Percentiles rank a stretch among this genome's conserved stretches.
Evolutionary conservation across 169 alveolate species (phyloP).

Genomic region (Plasmodium gonderi): DNA sequence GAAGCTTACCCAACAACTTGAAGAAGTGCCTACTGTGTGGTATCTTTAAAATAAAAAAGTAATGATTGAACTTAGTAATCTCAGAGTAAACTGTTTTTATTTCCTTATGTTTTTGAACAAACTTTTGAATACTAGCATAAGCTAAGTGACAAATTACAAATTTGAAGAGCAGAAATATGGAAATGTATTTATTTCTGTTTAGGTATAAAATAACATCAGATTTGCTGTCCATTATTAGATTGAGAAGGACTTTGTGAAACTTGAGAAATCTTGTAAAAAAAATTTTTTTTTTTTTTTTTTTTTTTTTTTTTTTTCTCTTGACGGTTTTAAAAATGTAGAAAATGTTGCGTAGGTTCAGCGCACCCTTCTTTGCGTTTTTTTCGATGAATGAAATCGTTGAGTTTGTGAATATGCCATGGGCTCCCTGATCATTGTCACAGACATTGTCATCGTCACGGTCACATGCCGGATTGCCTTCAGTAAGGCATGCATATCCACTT

Average conservation of each 20-base stretch:
- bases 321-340: conserved; percentile 30
- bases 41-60: conserved; percentile 16
- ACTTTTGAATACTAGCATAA: conserved; percentile 7
- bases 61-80: background rate
- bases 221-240: conserved; percentile 21
- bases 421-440: background rate
- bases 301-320: background rate
- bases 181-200: conserved; percentile 52
- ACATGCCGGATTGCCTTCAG: background rate
- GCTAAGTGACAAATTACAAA: conserved; percentile 30
- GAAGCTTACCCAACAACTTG: conserved; percentile 28
- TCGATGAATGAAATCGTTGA: conserved; percentile 17
- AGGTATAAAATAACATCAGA: conserved; percentile 30
- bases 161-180: conserved; percentile 32
- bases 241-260: conserved; percentile 25
- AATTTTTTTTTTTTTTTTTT: background rate
- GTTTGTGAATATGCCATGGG: background rate
- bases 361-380: conserved; percentile 2
- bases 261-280: background rate
- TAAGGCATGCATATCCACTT: too few species aligned
- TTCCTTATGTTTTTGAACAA: background rate
- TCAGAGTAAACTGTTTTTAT: conserved; percentile 19
- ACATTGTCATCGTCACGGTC: background rate
- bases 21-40: conserved; percentile 24
- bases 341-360: conserved; percentile 1